A percentile compares a stretch with the other conserved stretches of the same genome.
Evolutionary conservation across 1,284 basidiomycete genomes (phyloP).

Genomic region (Bondarzewia mesenterica): DNA sequence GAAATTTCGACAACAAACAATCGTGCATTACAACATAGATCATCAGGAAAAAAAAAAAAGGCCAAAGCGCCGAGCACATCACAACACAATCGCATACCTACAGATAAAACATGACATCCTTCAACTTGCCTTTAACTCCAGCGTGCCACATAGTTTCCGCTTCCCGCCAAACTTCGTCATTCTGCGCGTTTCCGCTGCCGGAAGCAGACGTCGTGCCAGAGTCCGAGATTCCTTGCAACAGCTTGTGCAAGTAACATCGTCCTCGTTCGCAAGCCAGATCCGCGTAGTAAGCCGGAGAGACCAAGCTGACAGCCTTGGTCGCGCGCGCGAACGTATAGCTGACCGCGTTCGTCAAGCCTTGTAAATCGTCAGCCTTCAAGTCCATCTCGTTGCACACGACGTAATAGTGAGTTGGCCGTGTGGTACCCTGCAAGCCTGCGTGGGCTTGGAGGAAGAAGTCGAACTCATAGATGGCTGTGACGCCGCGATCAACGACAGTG

Average conservation of each 20-base stretch:
- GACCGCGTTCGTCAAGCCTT: conserved; percentile 47
- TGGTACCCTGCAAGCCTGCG: conserved; percentile 45
- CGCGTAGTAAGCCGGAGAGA: conserved; percentile 72
- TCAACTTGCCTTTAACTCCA: conserved; percentile 46
- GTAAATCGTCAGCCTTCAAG: conserved; percentile 60
- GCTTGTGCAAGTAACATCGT: conserved; percentile 61
- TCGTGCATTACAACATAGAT: background rate
- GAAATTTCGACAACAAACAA: no score
- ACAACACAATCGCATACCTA: conserved; percentile 27
- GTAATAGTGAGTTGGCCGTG: conserved; percentile 69
- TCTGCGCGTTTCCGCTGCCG: conserved; percentile 16
- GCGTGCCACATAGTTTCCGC: conserved; percentile 46
- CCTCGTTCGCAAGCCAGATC: conserved; percentile 72
- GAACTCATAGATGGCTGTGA: conserved; percentile 65
- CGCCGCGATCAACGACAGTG: conserved; percentile 62
- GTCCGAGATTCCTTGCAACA: conserved; percentile 48
- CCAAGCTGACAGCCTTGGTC: conserved; percentile 72
- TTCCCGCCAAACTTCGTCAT: conserved; percentile 44
- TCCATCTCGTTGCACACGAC: conserved; percentile 68
- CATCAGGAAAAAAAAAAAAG: background rate
- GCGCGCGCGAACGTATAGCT: conserved; percentile 74
- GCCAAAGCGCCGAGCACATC: background rate
- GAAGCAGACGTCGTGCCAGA: conserved; percentile 25
- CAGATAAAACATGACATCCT: conserved; percentile 68
- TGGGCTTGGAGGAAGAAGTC: conserved; percentile 73